Evolutionary conservation across 768 basidiomycete species (phyloP).

Genomic region (Xanthoconium purpureum): DNA sequence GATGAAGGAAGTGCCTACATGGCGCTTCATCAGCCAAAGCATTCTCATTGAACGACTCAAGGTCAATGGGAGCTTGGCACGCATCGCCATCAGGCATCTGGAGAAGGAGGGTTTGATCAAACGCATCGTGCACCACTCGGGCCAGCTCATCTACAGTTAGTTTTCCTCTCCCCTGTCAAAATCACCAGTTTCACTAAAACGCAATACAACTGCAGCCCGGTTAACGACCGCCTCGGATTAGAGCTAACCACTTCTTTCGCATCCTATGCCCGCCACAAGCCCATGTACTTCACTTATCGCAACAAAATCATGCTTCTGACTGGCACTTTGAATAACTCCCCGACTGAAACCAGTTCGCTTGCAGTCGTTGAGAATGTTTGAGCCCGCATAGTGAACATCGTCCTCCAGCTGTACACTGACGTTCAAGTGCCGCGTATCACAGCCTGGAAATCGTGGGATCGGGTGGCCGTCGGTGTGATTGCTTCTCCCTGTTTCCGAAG

Average conservation of each 20-base stretch:
- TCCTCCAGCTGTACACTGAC: neutral
- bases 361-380: neutral
- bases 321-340: conserved; percentile 7
- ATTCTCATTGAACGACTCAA: conserved; percentile 99
- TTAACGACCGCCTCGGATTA: conserved; percentile 42
- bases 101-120: conserved; percentile 95
- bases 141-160: conserved; percentile 95
- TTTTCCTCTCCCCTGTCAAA: conserved; percentile 20
- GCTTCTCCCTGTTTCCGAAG: neutral
- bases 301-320: conserved; percentile 30
- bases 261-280: conserved; percentile 28
- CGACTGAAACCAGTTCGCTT: neutral
- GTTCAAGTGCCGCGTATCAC: neutral
- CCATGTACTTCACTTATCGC: conserved; percentile 36
- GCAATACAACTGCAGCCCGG: conserved; percentile 35
- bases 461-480: neutral
- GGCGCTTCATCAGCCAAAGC: conserved; percentile 96
- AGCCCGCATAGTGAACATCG: neutral
- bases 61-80: conserved; percentile 92
- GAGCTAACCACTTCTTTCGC: conserved; percentile 19
- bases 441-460: neutral
- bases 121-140: conserved; percentile 92
- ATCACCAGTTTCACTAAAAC: conserved; percentile 1
- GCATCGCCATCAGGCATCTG: conserved; percentile 85
- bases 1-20: conserved; percentile 97